Conservation (phyloP, 805 yeast species). For the Maudiozyma saulgeensis region DNA sequence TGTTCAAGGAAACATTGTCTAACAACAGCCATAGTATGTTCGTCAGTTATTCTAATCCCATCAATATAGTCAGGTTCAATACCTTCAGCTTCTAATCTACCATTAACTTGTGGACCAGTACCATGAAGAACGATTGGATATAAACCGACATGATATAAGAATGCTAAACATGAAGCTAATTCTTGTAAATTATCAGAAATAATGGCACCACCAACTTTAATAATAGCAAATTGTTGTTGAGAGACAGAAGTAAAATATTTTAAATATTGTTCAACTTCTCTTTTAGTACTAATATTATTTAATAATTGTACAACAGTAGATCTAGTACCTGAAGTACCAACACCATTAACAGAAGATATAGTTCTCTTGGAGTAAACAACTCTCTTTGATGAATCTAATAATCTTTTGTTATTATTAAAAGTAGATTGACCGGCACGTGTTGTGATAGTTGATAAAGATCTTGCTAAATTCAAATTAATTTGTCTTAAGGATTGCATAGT, state of each 20-base stretch:
- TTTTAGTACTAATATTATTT: conserved; percentile 92
- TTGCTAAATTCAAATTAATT: conserved; percentile 1
- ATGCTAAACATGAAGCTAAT: conserved; percentile 90
- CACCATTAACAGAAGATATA: conserved; percentile 18
- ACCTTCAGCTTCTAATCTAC: conserved; percentile 83
- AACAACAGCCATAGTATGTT: conserved; percentile 90
- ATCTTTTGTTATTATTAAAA: conserved; percentile 5
- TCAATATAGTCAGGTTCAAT: conserved; percentile 93
- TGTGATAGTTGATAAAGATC: conserved; percentile 8
- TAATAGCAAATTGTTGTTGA: conserved; percentile 95
- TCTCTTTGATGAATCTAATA: conserved; percentile 6
- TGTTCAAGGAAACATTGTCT: conserved; percentile 93
- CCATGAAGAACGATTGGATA: conserved; percentile 97
- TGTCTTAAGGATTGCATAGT: conserved; percentile 2
- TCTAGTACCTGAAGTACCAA: conserved; percentile 44
- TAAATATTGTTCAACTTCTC: conserved; percentile 96
- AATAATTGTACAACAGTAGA: conserved; percentile 91
- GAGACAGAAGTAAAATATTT: conserved; percentile 94
- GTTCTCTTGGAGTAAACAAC: conserved; percentile 24
- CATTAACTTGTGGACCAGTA: conserved; percentile 98
- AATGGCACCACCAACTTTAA: conserved; percentile 98
- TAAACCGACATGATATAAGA: conserved; percentile 91
- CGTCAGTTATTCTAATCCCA: conserved; percentile 93
- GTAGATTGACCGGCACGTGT: conserved; percentile 8
- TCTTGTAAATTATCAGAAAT: conserved; percentile 90